phyloP scores from a whole-genome alignment of 2,329 filamentous ascomycete species.

The Penicillium sp. region DNA sequence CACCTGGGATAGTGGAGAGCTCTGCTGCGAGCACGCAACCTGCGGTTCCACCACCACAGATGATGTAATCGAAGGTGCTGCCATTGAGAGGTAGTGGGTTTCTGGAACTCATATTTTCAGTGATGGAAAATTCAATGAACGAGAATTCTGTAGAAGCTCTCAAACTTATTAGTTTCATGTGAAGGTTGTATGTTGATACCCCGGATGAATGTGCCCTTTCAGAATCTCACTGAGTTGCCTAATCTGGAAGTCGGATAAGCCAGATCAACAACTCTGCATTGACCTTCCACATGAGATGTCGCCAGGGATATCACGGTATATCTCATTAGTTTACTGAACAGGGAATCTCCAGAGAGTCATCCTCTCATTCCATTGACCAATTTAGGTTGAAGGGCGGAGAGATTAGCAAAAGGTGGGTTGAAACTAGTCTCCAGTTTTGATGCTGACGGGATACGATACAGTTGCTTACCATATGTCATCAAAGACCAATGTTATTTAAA shows the following conservation, averaged over 20 bases:
- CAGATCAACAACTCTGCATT: no score
- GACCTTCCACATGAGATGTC: no score
- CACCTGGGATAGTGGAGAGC: not conserved
- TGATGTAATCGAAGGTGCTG: slow-evolving; percentile 3
- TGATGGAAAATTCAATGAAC: not conserved
- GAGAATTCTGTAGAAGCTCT: no score
- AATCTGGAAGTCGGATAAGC: no score
- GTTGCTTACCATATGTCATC: not conserved
- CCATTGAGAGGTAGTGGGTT: not conserved
- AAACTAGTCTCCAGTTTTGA: not conserved
- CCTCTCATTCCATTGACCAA: not conserved
- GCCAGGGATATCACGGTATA: not conserved
- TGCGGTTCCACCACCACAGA: slow-evolving; percentile 3
- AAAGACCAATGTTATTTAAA: not conserved
- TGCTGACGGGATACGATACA: not conserved
- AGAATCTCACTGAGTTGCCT: no score
- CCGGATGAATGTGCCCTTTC: no score
- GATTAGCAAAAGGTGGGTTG: not conserved
- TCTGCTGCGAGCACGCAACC: slow-evolving; percentile 2
- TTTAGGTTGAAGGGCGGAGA: not conserved
- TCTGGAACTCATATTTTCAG: not conserved
- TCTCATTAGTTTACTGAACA: not conserved
- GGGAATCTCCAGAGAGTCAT: not conserved
- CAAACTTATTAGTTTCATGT: no score
- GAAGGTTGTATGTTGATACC: no score